phyloP scores from a whole-genome alignment of 1,139 yeast species.

The Blastobotrys malaysiensis region DNA sequence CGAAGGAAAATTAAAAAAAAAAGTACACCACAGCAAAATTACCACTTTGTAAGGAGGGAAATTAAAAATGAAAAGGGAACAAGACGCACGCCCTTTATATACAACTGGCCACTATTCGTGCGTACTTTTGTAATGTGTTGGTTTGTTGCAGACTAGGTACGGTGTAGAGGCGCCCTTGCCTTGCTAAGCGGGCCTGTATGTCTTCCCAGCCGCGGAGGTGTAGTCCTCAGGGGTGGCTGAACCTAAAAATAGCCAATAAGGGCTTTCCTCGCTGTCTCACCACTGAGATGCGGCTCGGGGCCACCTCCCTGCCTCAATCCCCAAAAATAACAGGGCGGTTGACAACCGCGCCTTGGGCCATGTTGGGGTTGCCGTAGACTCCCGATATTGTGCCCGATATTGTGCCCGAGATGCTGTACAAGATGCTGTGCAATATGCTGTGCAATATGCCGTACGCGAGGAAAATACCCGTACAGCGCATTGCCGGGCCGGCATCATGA shows the following conservation, averaged over 20 bases:
- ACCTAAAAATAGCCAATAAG: neutral
- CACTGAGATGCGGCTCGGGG: neutral
- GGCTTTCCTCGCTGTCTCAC: neutral
- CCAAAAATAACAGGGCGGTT: neutral
- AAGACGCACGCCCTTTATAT: constrained; percentile 1
- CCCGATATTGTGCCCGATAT: too few species aligned
- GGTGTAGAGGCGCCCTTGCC: neutral
- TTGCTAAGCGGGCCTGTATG: neutral
- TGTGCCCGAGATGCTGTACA: too few species aligned
- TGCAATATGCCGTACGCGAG: too few species aligned
- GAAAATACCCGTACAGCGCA: too few species aligned
- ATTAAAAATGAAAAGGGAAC: constrained; percentile 1
- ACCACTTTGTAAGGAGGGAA: too few species aligned
- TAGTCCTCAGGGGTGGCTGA: neutral
- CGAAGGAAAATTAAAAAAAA: neutral
- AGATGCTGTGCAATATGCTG: too few species aligned
- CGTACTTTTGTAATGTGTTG: neutral
- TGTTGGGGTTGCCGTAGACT: too few species aligned
- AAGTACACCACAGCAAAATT: too few species aligned
- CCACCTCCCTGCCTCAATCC: too few species aligned
- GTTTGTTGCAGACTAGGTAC: too few species aligned
- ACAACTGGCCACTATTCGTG: neutral
- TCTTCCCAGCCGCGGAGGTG: neutral
- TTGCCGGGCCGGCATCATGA: neutral
- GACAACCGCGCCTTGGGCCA: too few species aligned